A percentile compares a stretch with the other conserved stretches of the same genome.
phyloP scores from a whole-genome alignment of 495 filamentous ascomycete species.

The Friedmanniomyces simplex region DNA sequence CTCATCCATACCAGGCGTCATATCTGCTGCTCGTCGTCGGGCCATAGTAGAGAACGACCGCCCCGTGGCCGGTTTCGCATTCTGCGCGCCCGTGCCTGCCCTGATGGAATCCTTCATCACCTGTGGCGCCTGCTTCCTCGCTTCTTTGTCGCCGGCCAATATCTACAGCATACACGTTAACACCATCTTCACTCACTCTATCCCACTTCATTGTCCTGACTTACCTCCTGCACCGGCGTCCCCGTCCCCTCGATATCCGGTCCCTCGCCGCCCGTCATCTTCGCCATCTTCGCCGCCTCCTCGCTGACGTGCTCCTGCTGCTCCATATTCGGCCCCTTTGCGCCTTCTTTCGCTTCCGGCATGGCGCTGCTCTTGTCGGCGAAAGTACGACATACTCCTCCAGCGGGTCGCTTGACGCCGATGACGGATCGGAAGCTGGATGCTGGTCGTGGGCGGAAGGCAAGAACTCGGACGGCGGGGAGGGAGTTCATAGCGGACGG shows the following conservation, averaged over 20 bases:
- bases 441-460: conserved; percentile 34
- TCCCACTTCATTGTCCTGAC: conserved; percentile 15
- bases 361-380: conserved; percentile 26
- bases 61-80: conserved; percentile 19
- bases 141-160: conserved; percentile 52
- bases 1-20: neutral
- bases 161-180: conserved; percentile 39
- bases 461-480: conserved; percentile 35
- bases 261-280: conserved; percentile 41
- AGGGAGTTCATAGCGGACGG: conserved; percentile 8
- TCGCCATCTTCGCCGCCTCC: conserved; percentile 47
- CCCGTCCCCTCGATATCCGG: conserved; percentile 54
- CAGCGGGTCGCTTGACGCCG: neutral
- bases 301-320: conserved; percentile 52
- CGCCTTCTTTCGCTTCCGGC: conserved; percentile 31
- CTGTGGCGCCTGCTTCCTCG: conserved; percentile 54
- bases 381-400: conserved; percentile 9
- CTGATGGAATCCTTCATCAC: conserved; percentile 52
- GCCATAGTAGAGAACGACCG: conserved; percentile 52
- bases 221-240: conserved; percentile 54
- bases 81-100: neutral
- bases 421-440: conserved; percentile 11
- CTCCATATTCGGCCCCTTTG: conserved; percentile 41
- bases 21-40: conserved; percentile 26
- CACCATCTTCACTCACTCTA: conserved; percentile 3